Conservation (phyloP, 306 rosid genomes). For the Prunus padus region DNA sequence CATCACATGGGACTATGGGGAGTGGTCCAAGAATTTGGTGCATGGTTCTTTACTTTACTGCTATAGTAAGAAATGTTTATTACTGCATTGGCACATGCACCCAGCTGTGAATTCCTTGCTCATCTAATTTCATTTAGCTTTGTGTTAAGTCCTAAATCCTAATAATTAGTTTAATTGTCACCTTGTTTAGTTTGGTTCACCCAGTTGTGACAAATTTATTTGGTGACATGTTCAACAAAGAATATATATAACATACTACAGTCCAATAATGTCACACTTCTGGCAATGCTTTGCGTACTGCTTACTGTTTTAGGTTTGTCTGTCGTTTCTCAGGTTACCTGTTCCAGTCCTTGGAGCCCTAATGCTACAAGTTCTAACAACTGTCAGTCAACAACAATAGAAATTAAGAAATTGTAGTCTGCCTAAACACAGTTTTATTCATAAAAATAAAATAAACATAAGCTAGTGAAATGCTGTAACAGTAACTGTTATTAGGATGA, state of each 20-base stretch:
- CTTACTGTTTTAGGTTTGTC: neutral
- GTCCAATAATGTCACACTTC: conserved; percentile 8
- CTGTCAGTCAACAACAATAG: conserved; percentile 12
- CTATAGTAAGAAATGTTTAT: neutral
- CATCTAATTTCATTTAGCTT: neutral
- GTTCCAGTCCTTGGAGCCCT: neutral
- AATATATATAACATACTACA: neutral
- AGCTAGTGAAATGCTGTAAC: too few relatives aligned
- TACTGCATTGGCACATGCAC: neutral
- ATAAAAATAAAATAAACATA: too few relatives aligned
- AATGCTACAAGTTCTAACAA: conserved; percentile 2
- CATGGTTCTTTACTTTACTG: neutral
- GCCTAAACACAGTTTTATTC: neutral
- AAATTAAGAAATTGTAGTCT: neutral
- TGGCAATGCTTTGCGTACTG: conserved; percentile 4
- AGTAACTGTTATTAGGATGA: too few relatives aligned
- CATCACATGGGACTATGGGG: conserved; percentile 14
- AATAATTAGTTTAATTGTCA: neutral
- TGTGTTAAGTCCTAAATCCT: conserved; percentile 2
- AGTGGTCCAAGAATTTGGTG: conserved; percentile 6
- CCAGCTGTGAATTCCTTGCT: neutral
- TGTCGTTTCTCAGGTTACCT: conserved; percentile 4
- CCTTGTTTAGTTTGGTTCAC: conserved; percentile 4
- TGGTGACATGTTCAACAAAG: neutral
- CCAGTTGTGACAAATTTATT: neutral